phyloP scores from a whole-genome alignment of 345 rosid species.

The Camelina hispida region DNA sequence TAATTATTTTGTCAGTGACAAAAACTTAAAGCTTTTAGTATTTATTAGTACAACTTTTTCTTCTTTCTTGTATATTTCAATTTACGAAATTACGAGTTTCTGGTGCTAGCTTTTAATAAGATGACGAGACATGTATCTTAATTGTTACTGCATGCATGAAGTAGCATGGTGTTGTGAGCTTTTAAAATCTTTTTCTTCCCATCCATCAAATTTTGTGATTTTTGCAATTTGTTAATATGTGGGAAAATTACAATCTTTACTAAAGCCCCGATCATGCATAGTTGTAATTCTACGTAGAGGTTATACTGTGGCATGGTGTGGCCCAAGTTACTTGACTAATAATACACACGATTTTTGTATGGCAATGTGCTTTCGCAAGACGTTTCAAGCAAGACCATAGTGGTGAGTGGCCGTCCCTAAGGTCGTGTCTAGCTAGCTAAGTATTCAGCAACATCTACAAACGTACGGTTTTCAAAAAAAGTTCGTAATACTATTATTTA shows the following conservation, averaged over 20 bases:
- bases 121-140: conserved; percentile 25
- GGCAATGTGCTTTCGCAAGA: background rate
- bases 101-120: conserved; percentile 27
- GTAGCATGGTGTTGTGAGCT: conserved; percentile 15
- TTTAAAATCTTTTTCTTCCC: background rate
- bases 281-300: background rate
- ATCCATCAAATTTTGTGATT: background rate
- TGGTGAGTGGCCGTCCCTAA: background rate
- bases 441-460: background rate
- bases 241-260: background rate
- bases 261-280: background rate
- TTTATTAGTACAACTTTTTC: background rate
- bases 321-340: background rate
- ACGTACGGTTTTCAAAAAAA: background rate
- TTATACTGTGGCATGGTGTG: background rate
- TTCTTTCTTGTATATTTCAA: conserved; percentile 13
- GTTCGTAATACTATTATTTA: background rate
- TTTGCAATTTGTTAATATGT: background rate
- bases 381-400: conserved; percentile 5
- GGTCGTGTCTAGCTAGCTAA: background rate
- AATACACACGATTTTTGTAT: background rate
- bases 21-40: background rate
- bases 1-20: background rate
- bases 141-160: conserved; percentile 29
- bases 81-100: conserved; percentile 20